Conservation (phyloP, 441 rosid genomes). For the Flueggea neowawraea region DNA sequence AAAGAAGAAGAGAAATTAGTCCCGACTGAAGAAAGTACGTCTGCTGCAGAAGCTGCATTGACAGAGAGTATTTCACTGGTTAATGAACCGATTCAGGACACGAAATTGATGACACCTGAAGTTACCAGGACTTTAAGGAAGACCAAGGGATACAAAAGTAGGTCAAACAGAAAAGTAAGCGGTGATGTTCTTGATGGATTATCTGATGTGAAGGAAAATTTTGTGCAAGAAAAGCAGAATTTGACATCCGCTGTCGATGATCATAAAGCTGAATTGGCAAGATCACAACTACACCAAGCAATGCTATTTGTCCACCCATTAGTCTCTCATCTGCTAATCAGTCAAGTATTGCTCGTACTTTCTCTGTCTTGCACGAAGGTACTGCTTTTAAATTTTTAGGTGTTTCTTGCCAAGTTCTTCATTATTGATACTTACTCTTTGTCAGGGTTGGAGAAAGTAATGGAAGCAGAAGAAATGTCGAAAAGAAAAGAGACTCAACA, state of each 20-base stretch:
- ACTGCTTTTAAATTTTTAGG: not conserved
- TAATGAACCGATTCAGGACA: slow-evolving; percentile 11
- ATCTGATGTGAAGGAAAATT: not conserved
- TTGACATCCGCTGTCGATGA: not conserved
- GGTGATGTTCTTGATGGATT: slow-evolving; percentile 2
- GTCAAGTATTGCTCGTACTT: slow-evolving; percentile 14
- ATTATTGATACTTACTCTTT: slow-evolving; percentile 13
- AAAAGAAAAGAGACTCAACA: slow-evolving; percentile 1
- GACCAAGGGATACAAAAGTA: not conserved
- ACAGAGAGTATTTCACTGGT: slow-evolving; percentile 9
- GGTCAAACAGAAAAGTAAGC: slow-evolving; percentile 1
- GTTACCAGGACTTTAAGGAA: slow-evolving; percentile 11
- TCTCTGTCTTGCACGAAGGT: slow-evolving; percentile 2
- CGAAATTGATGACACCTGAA: slow-evolving; percentile 16
- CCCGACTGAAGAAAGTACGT: not conserved
- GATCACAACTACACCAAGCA: slow-evolving; percentile 2
- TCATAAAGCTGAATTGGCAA: not conserved
- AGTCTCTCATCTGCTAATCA: slow-evolving; percentile 12
- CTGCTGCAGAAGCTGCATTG: not conserved
- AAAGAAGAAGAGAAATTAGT: slow-evolving; percentile 19
- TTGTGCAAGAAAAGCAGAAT: slow-evolving; percentile 1
- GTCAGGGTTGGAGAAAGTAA: slow-evolving; percentile 13
- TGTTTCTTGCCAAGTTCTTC: slow-evolving; percentile 12
- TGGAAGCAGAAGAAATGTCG: slow-evolving; percentile 16
- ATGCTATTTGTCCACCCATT: slow-evolving; percentile 4